These are phyloP conservation scores for Penicillium ucsense DNA, from an alignment of 495 filamentous ascomycete species.

Conservation along the genomic window DNA sequence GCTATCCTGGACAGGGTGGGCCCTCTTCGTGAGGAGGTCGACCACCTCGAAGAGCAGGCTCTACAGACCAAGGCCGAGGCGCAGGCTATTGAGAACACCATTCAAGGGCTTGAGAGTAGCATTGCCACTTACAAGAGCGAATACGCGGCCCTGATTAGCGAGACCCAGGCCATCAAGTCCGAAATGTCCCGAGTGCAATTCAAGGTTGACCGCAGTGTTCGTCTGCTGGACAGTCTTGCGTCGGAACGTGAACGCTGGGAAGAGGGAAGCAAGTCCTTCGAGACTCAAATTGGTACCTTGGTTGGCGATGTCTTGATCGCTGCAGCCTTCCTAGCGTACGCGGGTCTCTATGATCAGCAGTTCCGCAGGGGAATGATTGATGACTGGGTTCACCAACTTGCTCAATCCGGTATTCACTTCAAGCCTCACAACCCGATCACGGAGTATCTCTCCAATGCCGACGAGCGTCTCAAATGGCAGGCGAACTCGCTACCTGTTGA, in stretches of 20 bases:
- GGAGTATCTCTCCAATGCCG: conserved; percentile 92
- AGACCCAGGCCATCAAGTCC: conserved; percentile 92
- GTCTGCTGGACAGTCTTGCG: conserved; percentile 85
- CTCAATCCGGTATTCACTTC: conserved; percentile 79
- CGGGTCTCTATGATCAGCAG: conserved; percentile 94
- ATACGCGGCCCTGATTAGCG: conserved; percentile 90
- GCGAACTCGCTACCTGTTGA: conserved; percentile 93
- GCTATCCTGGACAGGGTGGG: conserved; percentile 94
- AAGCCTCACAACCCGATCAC: conserved; percentile 92
- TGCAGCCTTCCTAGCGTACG: conserved; percentile 95
- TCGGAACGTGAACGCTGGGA: conserved; percentile 93
- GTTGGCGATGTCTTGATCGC: conserved; percentile 93
- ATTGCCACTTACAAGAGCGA: conserved; percentile 96
- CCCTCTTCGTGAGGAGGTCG: conserved; percentile 84
- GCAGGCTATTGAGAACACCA: conserved; percentile 80
- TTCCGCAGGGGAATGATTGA: conserved; percentile 96
- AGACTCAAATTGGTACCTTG: conserved; percentile 92
- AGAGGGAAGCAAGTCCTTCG: conserved; percentile 92
- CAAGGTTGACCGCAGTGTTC: conserved; percentile 94
- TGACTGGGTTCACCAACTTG: conserved; percentile 89
- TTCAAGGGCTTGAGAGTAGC: conserved; percentile 72
- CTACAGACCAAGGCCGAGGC: conserved; percentile 91
- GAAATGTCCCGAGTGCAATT: conserved; percentile 95
- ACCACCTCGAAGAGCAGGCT: conserved; percentile 74
- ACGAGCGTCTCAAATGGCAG: conserved; percentile 92